Conservation (phyloP, 441 rosid species). For the Erodium moschatum region DNA sequence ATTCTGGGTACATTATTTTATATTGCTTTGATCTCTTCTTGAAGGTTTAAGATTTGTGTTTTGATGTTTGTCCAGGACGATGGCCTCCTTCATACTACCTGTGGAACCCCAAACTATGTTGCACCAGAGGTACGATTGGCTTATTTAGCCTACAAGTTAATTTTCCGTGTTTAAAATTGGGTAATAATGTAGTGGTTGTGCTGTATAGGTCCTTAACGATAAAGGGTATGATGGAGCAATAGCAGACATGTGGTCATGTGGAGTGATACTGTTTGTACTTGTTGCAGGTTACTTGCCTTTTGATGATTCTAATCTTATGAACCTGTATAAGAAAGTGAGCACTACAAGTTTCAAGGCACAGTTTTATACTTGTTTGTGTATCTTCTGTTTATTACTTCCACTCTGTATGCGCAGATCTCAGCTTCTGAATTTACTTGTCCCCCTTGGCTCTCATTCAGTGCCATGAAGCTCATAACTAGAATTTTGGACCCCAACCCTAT, state of each 20-base stretch:
- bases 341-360: constrained; percentile 17
- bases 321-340: constrained; percentile 88
- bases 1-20: too few species aligned
- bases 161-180: too few species aligned
- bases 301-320: constrained; percentile 84
- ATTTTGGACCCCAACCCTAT: constrained; percentile 87
- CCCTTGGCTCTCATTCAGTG: constrained; percentile 79
- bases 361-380: constrained; percentile 14
- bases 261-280: constrained; percentile 92
- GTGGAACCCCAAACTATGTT: constrained; percentile 96
- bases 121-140: constrained; percentile 70
- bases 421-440: constrained; percentile 83
- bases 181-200: neutral
- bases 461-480: constrained; percentile 68
- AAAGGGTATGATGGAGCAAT: constrained; percentile 93
- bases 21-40: constrained; percentile 6
- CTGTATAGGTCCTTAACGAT: constrained; percentile 77
- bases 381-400: constrained; percentile 19
- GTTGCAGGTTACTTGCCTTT: constrained; percentile 99
- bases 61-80: constrained; percentile 52
- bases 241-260: constrained; percentile 97
- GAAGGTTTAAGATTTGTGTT: constrained; percentile 4
- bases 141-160: constrained; percentile 15
- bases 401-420: constrained; percentile 48
- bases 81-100: constrained; percentile 88